Conservation (phyloP, 768 basidiomycete species). For the Collybiopsis luxurians region DNA sequence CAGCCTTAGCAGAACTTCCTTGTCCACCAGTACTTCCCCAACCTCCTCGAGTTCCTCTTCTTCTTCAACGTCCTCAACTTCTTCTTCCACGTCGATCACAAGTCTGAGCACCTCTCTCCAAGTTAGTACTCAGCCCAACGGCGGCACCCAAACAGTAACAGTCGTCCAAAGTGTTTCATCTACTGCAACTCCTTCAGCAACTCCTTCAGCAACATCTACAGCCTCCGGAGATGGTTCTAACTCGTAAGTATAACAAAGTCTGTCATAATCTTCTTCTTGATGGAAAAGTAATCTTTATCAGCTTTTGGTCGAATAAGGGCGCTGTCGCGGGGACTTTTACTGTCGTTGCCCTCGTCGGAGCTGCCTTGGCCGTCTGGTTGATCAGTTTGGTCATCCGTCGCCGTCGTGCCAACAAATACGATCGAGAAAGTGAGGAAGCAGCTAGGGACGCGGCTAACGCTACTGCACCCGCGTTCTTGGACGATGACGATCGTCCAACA, state of each 20-base stretch:
- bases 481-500: not conserved
- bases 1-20: too few relatives aligned
- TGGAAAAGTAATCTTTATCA: conserved; percentile 9
- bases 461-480: not conserved
- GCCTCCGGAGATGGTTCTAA: not conserved
- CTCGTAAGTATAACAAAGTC: not conserved
- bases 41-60: not conserved
- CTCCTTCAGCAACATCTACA: not conserved
- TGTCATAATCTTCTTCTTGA: not conserved
- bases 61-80: not conserved
- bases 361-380: conserved; percentile 22
- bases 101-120: not conserved
- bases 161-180: not conserved
- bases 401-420: not conserved
- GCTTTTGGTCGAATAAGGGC: conserved; percentile 39
- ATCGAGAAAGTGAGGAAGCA: conserved; percentile 2
- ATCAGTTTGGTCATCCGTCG: not conserved
- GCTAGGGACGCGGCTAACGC: conserved; percentile 3
- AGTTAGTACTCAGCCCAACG: not conserved
- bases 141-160: conserved; percentile 1
- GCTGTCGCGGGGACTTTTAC: conserved; percentile 41
- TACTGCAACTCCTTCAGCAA: not conserved
- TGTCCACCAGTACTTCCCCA: too few relatives aligned
- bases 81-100: not conserved
- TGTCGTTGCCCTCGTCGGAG: conserved; percentile 29